Evolutionary conservation across 2,329 filamentous ascomycete species (phyloP), one percentile per base, ranked within the genome.

Genomic region (Cladosporium sphaerospermum): DNA sequence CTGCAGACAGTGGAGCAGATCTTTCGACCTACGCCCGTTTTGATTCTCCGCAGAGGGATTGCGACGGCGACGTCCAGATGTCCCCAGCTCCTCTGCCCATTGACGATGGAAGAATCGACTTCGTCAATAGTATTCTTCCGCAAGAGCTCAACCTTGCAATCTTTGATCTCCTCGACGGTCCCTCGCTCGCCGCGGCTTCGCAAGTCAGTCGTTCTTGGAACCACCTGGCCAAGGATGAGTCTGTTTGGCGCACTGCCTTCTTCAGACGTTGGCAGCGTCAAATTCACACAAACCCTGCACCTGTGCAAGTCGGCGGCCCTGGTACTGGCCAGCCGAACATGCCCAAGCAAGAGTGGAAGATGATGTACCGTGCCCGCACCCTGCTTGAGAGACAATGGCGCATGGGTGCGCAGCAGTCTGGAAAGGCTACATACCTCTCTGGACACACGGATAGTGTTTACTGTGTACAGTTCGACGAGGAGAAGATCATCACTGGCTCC

Each of bases 401-500:
- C 11, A 58, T 59, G n/a, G 84, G 82, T 62, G 75, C 84, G 47
- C 86, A 88, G 19, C 53, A 61, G 53, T 84, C 85, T 59, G 88
- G 90, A 8, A 85, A 83, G 43, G 85, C 89, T 0, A 83, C 95
- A 53, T 97, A 96, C 69, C 79, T 99, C 18, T 89, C 93, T 63
- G 93, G 93, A 2, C 93, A 99, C 68, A 84, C 85, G 23, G 93
- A 99, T 69, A 96, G 90, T 60, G 95, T 99, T 54, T 99, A 99
- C 73, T 99, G 93, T 70, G 82, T 95, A 53, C 93, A 99, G 67
- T 99, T 97, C 68, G 93, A 99, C 69, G 92, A 97, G 85, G 79
- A 87, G 67, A 99, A 97, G 71, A 96, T 97, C 66, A 91, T 99
- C 60, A 97, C 93, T 2, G 93, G 93, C 28, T 96, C 92, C 9